phyloP scores from a whole-genome alignment of 106 monocot genomes.

The Acanthochlamys bracteata region DNA sequence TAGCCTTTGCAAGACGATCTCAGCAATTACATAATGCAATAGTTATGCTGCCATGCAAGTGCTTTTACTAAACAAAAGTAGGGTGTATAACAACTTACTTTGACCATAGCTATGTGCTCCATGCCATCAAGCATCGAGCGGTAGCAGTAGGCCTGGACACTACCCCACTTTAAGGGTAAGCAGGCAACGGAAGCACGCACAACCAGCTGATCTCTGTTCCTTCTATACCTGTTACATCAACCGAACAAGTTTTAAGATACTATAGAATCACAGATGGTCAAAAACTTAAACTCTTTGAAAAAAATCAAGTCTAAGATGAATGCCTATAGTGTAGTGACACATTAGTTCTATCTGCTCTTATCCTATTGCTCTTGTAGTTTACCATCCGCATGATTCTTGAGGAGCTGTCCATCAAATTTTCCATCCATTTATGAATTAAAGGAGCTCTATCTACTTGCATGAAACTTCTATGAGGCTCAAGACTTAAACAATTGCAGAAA shows the following conservation, averaged over 20 bases:
- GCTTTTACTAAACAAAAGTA: background rate
- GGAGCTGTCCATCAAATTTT: too few relatives aligned
- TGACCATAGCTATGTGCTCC: slow-evolving; percentile 44
- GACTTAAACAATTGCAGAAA: background rate
- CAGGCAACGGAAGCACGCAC: slow-evolving; percentile 26
- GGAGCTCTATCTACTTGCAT: too few relatives aligned
- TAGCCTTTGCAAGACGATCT: background rate
- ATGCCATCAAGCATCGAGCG: slow-evolving; percentile 37
- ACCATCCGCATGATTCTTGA: too few relatives aligned
- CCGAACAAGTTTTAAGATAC: background rate
- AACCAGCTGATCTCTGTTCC: slow-evolving; percentile 34
- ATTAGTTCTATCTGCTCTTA: too few relatives aligned
- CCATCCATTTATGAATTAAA: too few relatives aligned
- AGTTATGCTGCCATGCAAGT: background rate
- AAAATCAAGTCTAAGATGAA: too few relatives aligned
- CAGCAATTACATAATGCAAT: background rate
- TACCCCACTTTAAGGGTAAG: slow-evolving; percentile 32
- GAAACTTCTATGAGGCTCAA: background rate
- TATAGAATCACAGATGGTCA: too few relatives aligned
- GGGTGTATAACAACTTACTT: slow-evolving; percentile 10
- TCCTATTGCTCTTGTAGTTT: too few relatives aligned
- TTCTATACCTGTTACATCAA: slow-evolving; percentile 25
- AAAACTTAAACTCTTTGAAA: too few relatives aligned
- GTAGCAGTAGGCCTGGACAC: slow-evolving; percentile 29
- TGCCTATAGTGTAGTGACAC: too few relatives aligned